These are phyloP conservation scores for Aegilops longissima DNA, from an alignment of 176 grass and related monocot species.

Conservation along the genomic window DNA sequence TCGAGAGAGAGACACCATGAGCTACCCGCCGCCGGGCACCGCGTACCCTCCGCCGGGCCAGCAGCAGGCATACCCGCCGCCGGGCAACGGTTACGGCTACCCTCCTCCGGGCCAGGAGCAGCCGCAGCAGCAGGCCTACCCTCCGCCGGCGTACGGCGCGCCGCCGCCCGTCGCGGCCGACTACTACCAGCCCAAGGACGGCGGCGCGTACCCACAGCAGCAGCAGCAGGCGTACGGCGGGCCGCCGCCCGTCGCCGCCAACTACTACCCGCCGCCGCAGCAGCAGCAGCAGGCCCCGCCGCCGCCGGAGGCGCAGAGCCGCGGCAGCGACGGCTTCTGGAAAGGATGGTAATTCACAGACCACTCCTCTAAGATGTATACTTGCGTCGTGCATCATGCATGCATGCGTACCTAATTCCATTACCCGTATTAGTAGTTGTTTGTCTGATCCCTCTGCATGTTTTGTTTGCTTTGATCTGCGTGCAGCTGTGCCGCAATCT, in stretches of 20 bases:
- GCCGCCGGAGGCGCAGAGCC: conserved; percentile 20
- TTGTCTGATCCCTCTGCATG: not conserved
- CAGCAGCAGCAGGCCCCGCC: conserved; percentile 6
- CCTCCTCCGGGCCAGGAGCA: conserved; percentile 28
- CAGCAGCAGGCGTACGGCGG: conserved; percentile 41
- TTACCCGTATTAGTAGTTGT: not conserved
- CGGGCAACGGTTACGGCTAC: conserved; percentile 28
- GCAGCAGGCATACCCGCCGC: conserved; percentile 38
- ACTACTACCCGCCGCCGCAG: not conserved
- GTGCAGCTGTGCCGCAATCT: conserved; percentile 61
- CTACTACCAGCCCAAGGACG: not conserved
- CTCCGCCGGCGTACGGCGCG: not conserved
- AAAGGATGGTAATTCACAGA: conserved; percentile 60
- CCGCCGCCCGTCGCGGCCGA: not conserved
- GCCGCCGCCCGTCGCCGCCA: conserved; percentile 41
- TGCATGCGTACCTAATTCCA: not conserved
- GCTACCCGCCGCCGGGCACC: conserved; percentile 39
- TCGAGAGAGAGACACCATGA: not conserved
- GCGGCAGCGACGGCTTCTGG: conserved; percentile 54
- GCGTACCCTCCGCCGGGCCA: conserved; percentile 41
- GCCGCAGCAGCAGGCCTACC: not conserved
- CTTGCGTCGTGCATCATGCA: not conserved
- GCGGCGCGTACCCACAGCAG: not conserved
- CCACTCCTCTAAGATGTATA: not conserved
- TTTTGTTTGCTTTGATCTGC: not conserved